Evolutionary conservation across 75 land plant species (phyloP), one percentile per base, ranked within the genome.

Genomic region (Adiantum capillusveneris): DNA sequence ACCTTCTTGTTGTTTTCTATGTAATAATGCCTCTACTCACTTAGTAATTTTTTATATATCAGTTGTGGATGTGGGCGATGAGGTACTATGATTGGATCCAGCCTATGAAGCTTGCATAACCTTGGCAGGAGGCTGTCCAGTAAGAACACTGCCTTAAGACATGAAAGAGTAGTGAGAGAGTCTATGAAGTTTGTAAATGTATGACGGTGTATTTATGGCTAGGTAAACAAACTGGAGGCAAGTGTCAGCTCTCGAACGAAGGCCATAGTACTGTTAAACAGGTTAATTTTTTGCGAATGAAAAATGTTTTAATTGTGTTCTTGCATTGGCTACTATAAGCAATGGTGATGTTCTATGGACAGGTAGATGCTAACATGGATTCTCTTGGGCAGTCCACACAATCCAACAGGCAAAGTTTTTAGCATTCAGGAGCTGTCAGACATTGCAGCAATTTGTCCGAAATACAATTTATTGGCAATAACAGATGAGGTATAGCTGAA

Each of bases 401-500:
- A 92, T 72, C 98, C 98, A 64, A 92, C 98, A 57, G 98, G 98
- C 26, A 92, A 92, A 64, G 83, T 85, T 44, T 88, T 92, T 55
- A 46, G 67, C 39, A 62, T 55, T 42, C 60, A 70, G 53, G 98
- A 92, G 63, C 79, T 92, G 28, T 72, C 79, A 48, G 62, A 29
- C 17, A 92, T 92, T 73, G 98, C 98, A 44, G 71, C 27, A 56
- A 75, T 73, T 34, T 92, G 95, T 70, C 56, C 70, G 58, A 68
- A 60, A 25, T 69, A 66, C 69, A 75, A 92, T 60, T 74, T 80
- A 64, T 49, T 92, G 56, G 98, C 98, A 39, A 85, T 92, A 37
- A 92, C 98, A 54, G 98, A 92, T 79, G 98, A 88, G 76, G 95
- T 92, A 88, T 58, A n/a, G n/a, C n/a, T n/a, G n/a, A n/a, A n/a